Percentiles rank a stretch among this genome's conserved stretches.
Evolutionary conservation across 148 eudicot genomes (phyloP).

Genomic region (Vaccinium vitisidaea): DNA sequence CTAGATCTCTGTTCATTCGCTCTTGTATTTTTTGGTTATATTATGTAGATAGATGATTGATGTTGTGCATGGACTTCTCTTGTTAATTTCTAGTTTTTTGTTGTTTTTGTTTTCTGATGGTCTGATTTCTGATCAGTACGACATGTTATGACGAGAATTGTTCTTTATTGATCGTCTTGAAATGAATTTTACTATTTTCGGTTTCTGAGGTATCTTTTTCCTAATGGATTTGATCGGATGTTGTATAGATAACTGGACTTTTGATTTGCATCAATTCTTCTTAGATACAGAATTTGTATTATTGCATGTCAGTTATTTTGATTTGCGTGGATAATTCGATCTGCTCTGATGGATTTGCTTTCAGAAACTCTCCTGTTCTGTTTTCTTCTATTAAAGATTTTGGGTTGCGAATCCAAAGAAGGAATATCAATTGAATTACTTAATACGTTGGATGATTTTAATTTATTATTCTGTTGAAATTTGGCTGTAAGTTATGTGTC

Average conservation of each 20-base stretch:
- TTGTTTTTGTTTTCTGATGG: background rate
- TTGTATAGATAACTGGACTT: background rate
- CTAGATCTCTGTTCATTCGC: background rate
- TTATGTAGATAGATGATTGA: background rate
- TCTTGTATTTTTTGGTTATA: background rate
- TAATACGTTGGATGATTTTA: background rate
- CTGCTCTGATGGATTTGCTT: background rate
- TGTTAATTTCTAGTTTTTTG: background rate
- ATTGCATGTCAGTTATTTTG: background rate
- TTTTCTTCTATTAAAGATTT: background rate
- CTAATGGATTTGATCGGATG: background rate
- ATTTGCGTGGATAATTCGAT: background rate
- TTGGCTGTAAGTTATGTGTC: background rate
- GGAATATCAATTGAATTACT: background rate
- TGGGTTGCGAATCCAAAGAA: background rate
- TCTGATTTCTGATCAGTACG: background rate
- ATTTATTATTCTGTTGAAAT: background rate
- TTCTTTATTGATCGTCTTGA: background rate
- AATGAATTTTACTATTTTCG: background rate
- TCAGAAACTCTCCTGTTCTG: background rate
- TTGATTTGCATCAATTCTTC: background rate
- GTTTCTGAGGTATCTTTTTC: background rate
- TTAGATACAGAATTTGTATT: background rate
- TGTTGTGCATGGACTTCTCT: background rate
- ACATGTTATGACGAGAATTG: background rate